Conservation (phyloP, 2,329 filamentous ascomycete species). For the Ceratocystis albifundus region DNA sequence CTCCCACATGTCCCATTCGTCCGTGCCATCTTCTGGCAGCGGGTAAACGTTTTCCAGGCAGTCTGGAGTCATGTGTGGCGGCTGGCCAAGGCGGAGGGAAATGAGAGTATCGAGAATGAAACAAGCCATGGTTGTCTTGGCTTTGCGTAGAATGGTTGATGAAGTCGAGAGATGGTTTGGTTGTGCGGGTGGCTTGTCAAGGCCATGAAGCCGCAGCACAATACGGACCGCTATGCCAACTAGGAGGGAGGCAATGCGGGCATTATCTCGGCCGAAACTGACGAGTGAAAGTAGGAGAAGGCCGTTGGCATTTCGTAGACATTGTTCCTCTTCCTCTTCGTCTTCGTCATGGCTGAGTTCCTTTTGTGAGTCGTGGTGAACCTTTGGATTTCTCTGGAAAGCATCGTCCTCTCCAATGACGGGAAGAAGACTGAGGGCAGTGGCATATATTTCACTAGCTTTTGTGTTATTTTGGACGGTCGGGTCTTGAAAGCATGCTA, state of each 20-base stretch:
- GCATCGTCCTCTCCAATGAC: conserved; percentile 19
- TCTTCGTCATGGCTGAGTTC: conserved; percentile 33
- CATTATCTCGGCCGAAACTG: conserved; percentile 48
- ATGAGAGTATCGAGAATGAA: conserved; percentile 51
- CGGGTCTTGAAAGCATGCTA: conserved; percentile 45
- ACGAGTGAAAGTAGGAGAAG: conserved; percentile 50
- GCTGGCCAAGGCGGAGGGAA: conserved; percentile 39
- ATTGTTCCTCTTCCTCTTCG: conserved; percentile 38
- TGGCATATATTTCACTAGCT: conserved; percentile 37
- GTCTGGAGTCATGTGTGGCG: conserved; percentile 41
- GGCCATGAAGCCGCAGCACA: conserved; percentile 29
- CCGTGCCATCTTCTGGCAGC: conserved; percentile 53
- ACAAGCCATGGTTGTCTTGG: conserved; percentile 39
- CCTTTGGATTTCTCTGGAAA: not conserved
- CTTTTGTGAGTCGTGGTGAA: too few relatives aligned
- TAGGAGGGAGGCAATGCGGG: conserved; percentile 50
- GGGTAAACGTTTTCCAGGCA: conserved; percentile 35
- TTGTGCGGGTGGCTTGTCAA: conserved; percentile 3
- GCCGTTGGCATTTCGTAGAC: conserved; percentile 30
- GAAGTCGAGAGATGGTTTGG: conserved; percentile 18
- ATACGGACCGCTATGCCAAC: conserved; percentile 49
- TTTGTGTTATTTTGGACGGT: conserved; percentile 26
- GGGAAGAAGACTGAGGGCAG: conserved; percentile 41
- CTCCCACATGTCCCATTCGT: conserved; percentile 65
- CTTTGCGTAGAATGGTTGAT: conserved; percentile 24